Base-by-base conservation (phyloP, 1,284 basidiomycete genomes). In the Retiboletus fuscus region DNA sequence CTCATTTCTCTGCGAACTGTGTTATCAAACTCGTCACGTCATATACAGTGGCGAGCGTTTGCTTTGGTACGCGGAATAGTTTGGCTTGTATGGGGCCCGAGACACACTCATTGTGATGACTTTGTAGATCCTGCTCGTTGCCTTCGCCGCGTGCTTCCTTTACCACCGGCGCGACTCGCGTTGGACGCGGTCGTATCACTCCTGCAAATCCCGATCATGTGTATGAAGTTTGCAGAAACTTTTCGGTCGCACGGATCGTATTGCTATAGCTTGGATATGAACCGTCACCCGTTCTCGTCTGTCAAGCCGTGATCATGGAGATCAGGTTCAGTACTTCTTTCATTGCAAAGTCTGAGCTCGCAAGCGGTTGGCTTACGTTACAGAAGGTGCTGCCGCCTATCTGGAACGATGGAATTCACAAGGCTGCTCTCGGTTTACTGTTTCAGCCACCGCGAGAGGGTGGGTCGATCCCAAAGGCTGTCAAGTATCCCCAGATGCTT, bases 21-120 rank as follows among this genome's bases (percentile, higher is more conserved):
- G 88, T 89, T 0, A 93, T 97, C 77, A 96, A 96, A 78, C 94
- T 95, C 0, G 83, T 96, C 1, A 91, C 96, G 7, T 93, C 95
- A 1, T 98, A 95, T 78, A 83, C 97, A 16, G 94, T 95, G 22
- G 93, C 94, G 0, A 93, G 94, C 76, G 82, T 96, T n/a, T 91
- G 93, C 75, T 90, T 90, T 79, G 87, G 93, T 93, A 72, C 70
- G 88, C 76, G 8, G 1, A 22, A 18, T 41, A 4, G 22, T 43
- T 67, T 46, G 13, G 1, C n/a, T 7, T 61, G 43, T 61, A 16
- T 39, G 34, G 34, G 24, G 62, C 8, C 22, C 20, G 20, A 58
- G 30, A 39, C n/a, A 39, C 51, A 20, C 41, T 49, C 16, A 7
- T 61, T 34, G 3, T 34, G 30, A 64, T 12, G 16, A 47, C 16